phyloP scores from a whole-genome alignment of 2,329 filamentous ascomycete species.

The Neonectria faginata region DNA sequence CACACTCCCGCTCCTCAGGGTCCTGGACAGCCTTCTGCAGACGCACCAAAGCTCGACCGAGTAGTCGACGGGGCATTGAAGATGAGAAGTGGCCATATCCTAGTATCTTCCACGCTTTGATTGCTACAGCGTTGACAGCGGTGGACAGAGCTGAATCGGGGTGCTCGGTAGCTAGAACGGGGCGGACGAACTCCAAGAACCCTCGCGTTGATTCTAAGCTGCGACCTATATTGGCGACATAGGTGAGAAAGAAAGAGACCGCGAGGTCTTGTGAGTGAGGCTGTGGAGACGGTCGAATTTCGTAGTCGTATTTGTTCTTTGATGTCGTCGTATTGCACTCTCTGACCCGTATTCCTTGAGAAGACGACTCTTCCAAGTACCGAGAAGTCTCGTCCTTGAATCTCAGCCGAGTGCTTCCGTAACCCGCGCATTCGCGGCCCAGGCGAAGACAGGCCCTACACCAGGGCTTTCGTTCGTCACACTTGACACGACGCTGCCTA shows the following conservation, averaged over 20 bases:
- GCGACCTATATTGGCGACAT: slow-evolving; percentile 28
- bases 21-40: slow-evolving; percentile 14
- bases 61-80: not conserved
- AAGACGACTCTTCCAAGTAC: no score
- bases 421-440: slow-evolving; percentile 29
- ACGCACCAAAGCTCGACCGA: slow-evolving; percentile 10
- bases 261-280: slow-evolving; percentile 16
- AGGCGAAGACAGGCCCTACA: slow-evolving; percentile 30
- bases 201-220: slow-evolving; percentile 32
- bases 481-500: slow-evolving; percentile 30
- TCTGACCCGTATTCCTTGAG: not conserved
- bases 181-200: slow-evolving; percentile 32
- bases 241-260: slow-evolving; percentile 30
- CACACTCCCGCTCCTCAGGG: not conserved
- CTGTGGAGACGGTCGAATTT: no score
- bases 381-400: slow-evolving; percentile 27
- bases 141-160: slow-evolving; percentile 19
- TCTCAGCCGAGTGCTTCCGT: slow-evolving; percentile 12
- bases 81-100: not conserved
- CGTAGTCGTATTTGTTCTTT: no score
- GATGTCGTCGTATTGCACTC: no score
- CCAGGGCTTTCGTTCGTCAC: slow-evolving; percentile 31
- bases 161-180: slow-evolving; percentile 2
- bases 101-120: slow-evolving; percentile 26
- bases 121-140: slow-evolving; percentile 18